Percentiles rank a stretch among this genome's conserved stretches.
Conservation (phyloP, 2,329 filamentous ascomycete genomes). For the Alternaria angustiovoidea region DNA sequence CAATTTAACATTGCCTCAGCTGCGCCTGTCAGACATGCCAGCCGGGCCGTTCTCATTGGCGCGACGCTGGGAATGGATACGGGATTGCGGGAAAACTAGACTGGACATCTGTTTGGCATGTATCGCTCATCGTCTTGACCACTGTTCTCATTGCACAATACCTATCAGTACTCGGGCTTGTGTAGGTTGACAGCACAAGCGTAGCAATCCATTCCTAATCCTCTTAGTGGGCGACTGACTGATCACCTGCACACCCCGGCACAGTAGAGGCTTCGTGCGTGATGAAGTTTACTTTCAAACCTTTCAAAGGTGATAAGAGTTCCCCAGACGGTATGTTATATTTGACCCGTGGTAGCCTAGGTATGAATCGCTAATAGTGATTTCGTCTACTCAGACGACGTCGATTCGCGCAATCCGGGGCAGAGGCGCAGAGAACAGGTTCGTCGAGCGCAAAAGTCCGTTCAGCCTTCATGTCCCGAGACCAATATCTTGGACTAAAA, state of each 20-base stretch:
- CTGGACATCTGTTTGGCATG: not conserved
- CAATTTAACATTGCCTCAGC: conserved; percentile 1
- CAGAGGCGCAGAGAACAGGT: conserved; percentile 49
- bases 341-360: not conserved
- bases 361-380: not conserved
- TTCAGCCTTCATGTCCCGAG: not conserved
- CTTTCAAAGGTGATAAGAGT: conserved; percentile 15
- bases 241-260: not conserved
- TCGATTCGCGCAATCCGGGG: conserved; percentile 2
- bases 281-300: conserved; percentile 28
- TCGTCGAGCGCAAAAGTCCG: conserved; percentile 46
- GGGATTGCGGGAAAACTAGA: not conserved
- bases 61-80: not conserved
- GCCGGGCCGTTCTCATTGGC: not conserved
- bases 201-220: not conserved
- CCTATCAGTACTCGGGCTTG: not conserved
- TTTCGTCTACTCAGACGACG: not conserved
- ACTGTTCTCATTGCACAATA: not conserved
- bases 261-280: not conserved
- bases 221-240: not conserved
- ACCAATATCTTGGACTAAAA: not conserved
- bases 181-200: not conserved
- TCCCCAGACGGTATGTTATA: conserved; percentile 4
- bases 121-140: not conserved
- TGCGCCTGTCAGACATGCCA: conserved; percentile 1